A percentile compares a stretch with the other conserved stretches of the same genome.
Evolutionary conservation across 495 filamentous ascomycete species (phyloP).

Genomic region (Penicillium cataractarum): DNA sequence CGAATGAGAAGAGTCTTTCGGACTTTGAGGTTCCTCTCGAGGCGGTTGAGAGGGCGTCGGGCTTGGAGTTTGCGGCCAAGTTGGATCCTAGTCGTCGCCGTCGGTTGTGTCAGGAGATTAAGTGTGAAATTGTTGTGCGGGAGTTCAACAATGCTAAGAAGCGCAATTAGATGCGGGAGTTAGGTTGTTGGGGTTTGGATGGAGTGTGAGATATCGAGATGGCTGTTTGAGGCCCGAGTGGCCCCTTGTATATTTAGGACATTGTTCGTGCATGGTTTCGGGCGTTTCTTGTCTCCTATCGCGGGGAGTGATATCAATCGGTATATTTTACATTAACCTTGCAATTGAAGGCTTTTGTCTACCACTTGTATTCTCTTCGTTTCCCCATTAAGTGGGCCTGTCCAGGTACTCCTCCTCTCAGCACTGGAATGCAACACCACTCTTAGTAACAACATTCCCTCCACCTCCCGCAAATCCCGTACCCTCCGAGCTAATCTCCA

Average conservation of each 20-base stretch:
- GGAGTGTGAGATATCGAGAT: neutral
- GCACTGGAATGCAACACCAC: conserved; percentile 84
- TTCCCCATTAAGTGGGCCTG: neutral
- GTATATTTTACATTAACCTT: conserved; percentile 10
- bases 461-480: conserved; percentile 92
- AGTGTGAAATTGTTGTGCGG: conserved; percentile 76
- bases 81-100: conserved; percentile 72
- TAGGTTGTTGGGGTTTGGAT: neutral
- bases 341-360: conserved; percentile 10
- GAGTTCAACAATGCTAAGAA: conserved; percentile 63
- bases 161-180: conserved; percentile 18
- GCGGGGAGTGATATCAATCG: conserved; percentile 18
- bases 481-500: conserved; percentile 84
- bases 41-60: conserved; percentile 86
- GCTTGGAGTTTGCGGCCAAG: conserved; percentile 84
- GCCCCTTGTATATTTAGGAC: conserved; percentile 34
- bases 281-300: conserved; percentile 23
- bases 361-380: neutral
- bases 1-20: conserved; percentile 77
- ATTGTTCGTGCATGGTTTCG: conserved; percentile 30
- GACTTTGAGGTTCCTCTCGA: conserved; percentile 96
- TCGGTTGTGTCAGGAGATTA: conserved; percentile 82
- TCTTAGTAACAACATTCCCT: conserved; percentile 76
- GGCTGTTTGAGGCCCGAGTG: conserved; percentile 12
- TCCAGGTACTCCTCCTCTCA: conserved; percentile 35